A percentile compares a stretch with the other conserved stretches of the same genome.
phyloP scores from a whole-genome alignment of 169 alveolate species.

The Plasmodium gonderi region DNA sequence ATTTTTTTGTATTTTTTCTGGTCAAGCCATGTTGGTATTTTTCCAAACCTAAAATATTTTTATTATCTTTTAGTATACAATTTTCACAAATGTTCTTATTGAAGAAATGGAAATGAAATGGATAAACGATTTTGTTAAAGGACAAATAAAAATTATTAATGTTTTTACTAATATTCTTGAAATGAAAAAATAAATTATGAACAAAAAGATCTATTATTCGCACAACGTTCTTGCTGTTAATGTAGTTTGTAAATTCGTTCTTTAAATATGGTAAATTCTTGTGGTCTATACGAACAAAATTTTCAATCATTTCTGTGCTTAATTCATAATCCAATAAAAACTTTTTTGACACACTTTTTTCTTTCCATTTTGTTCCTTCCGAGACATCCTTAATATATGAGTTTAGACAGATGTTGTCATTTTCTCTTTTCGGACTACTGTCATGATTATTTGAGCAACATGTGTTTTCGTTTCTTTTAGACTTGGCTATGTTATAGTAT shows the following conservation, averaged over 20 bases:
- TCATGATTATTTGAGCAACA: not conserved
- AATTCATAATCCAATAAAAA: constrained; percentile 1
- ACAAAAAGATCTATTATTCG: constrained; percentile 36
- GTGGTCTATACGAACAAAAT: constrained; percentile 49
- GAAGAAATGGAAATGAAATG: constrained; percentile 40
- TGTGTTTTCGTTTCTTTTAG: not conserved
- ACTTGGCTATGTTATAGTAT: not conserved
- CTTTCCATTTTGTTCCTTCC: constrained; percentile 3
- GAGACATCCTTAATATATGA: not conserved
- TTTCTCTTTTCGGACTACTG: constrained; percentile 12
- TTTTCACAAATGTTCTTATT: constrained; percentile 30
- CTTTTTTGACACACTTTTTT: not conserved
- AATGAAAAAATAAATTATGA: constrained; percentile 56
- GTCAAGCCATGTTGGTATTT: not conserved
- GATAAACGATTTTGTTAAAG: constrained; percentile 30
- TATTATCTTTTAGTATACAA: constrained; percentile 16
- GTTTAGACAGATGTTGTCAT: not conserved
- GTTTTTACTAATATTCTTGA: constrained; percentile 48
- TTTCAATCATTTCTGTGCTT: constrained; percentile 10
- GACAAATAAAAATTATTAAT: constrained; percentile 44
- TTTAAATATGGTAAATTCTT: constrained; percentile 38
- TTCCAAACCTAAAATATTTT: not conserved
- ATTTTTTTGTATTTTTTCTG: not conserved
- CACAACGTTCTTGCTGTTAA: constrained; percentile 40
- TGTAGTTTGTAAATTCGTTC: not conserved